These are phyloP conservation scores for Phytophthora agathidicida DNA, from an alignment of 352 stramenopile species.

Conservation along the genomic window DNA sequence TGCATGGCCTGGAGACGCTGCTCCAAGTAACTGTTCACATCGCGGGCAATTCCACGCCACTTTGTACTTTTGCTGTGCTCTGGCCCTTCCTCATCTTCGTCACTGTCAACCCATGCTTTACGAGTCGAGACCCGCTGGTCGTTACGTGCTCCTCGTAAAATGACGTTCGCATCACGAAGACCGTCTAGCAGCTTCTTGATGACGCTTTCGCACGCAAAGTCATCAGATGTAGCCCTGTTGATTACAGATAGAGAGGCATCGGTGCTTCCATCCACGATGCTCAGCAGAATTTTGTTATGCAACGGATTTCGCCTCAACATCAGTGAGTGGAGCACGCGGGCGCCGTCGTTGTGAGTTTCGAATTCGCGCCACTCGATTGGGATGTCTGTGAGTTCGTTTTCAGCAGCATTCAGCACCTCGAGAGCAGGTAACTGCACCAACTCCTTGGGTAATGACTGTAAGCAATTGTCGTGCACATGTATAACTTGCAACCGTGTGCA, in stretches of 20 bases:
- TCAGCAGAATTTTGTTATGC: slow-evolving; percentile 29
- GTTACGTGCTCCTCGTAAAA: slow-evolving; percentile 2
- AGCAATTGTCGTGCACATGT: slow-evolving; percentile 55
- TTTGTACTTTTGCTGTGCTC: slow-evolving; percentile 8
- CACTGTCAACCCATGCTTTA: slow-evolving; percentile 28
- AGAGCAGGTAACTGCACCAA: slow-evolving; percentile 40
- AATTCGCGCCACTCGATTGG: slow-evolving; percentile 62
- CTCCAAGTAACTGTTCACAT: slow-evolving; percentile 55
- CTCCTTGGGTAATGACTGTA: slow-evolving; percentile 35
- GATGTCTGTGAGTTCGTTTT: slow-evolving; percentile 53
- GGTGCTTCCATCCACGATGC: slow-evolving; percentile 35
- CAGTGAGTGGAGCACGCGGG: slow-evolving; percentile 46
- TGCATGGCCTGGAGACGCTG: slow-evolving; percentile 35
- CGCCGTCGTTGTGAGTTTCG: slow-evolving; percentile 24
- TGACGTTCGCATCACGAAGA: slow-evolving; percentile 34
- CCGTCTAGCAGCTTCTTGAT: slow-evolving; percentile 60
- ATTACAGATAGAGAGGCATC: slow-evolving; percentile 8
- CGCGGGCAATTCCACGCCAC: slow-evolving; percentile 56
- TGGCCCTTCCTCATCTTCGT: slow-evolving; percentile 23
- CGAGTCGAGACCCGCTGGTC: background rate
- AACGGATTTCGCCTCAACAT: slow-evolving; percentile 56
- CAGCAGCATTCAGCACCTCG: slow-evolving; percentile 44
- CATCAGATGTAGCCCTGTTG: slow-evolving; percentile 18
- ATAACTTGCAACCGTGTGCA: slow-evolving; percentile 47
- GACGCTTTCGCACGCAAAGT: slow-evolving; percentile 47